Evolutionary conservation across 371 early-diverging fungal species (phyloP), one percentile per base, ranked within the genome.

Genomic region (Mortierella sp.): DNA sequence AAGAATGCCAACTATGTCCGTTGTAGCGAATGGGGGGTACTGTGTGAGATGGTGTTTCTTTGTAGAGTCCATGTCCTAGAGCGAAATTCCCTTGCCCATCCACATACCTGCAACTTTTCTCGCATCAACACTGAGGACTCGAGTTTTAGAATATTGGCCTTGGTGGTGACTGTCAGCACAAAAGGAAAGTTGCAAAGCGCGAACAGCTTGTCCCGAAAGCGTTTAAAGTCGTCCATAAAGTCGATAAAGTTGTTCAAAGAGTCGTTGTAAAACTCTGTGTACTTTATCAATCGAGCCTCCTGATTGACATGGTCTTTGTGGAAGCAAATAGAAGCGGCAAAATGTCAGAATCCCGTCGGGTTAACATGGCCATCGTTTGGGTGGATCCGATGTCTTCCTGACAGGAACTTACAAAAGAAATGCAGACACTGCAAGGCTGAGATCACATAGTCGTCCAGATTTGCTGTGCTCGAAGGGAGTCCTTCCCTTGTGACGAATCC

Each of bases 141-240:
- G 19, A 89, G 83, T 47, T 86, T 87, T 26, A 92, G 74, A 48
- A 92, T 82, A 42, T 89, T 90, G 68, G 86, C 85, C 70, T 92
- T 92, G 3, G 86, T 86, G 8, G 84, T 78, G 1, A 90, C 84
- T 16, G 82, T 85, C 28, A 92, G 76, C 28, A 92, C 78, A 51
- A 89, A 92, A 0, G 92, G 90, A 56, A 86, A 90, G 63, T 83
- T 82, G 78, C 89, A 89, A 27, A 88, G 84, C 13, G 91, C 86
- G 61, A 90, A 83, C 14, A 82, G 78, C 41, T 84, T 86, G 42
- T 82, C 71, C 39, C 89, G 86, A 67, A 88, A 91, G 45, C 83
- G 82, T 41, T 88, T 87, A 50, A 87, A 90, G 51, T 91, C 91
- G 30, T 89, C 90, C 67, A 88, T 89, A 54, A 90, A 83, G 53